These are phyloP conservation scores for Venturia pyrina DNA, from an alignment of 2,329 filamentous ascomycete genomes.

Conservation along the genomic window DNA sequence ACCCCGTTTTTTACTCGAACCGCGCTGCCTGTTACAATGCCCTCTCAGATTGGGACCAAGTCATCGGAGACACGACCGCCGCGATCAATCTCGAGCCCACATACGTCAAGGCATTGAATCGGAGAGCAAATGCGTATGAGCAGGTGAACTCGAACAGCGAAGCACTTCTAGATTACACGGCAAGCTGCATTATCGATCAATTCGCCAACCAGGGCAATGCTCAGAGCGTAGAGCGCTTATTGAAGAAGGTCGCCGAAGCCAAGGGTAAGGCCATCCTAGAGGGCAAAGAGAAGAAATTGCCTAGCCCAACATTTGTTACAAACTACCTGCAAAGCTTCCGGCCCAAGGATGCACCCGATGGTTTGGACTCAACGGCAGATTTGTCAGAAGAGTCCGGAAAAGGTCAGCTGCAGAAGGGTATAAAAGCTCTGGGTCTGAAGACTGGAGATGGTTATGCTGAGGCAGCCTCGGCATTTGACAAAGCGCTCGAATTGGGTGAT, in stretches of 20 bases:
- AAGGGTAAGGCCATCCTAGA: conserved; percentile 85
- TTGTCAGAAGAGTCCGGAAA: conserved; percentile 68
- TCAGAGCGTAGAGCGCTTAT: conserved; percentile 77
- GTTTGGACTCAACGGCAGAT: conserved; percentile 73
- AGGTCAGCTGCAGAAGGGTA: conserved; percentile 74
- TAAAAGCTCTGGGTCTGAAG: conserved; percentile 72
- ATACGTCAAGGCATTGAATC: conserved; percentile 96
- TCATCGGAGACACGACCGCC: conserved; percentile 92
- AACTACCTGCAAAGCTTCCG: conserved; percentile 99
- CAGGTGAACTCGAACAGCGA: conserved; percentile 85
- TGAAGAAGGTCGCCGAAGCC: conserved; percentile 93
- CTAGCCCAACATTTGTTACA: conserved; percentile 91
- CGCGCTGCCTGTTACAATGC: conserved; percentile 96
- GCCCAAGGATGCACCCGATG: conserved; percentile 64
- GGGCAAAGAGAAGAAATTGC: conserved; percentile 73
- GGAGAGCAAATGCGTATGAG: conserved; percentile 93
- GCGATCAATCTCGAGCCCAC: conserved; percentile 88
- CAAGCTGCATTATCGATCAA: conserved; percentile 96
- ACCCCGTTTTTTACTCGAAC: conserved; percentile 98
- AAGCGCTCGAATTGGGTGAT: conserved; percentile 71
- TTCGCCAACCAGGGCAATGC: conserved; percentile 89
- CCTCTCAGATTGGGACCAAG: conserved; percentile 85
- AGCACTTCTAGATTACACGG: conserved; percentile 92
- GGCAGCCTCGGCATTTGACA: conserved; percentile 75
- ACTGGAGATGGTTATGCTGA: conserved; percentile 88